Evolutionary conservation across 768 basidiomycete species (phyloP).

Genomic region (Agaricus blazei): DNA sequence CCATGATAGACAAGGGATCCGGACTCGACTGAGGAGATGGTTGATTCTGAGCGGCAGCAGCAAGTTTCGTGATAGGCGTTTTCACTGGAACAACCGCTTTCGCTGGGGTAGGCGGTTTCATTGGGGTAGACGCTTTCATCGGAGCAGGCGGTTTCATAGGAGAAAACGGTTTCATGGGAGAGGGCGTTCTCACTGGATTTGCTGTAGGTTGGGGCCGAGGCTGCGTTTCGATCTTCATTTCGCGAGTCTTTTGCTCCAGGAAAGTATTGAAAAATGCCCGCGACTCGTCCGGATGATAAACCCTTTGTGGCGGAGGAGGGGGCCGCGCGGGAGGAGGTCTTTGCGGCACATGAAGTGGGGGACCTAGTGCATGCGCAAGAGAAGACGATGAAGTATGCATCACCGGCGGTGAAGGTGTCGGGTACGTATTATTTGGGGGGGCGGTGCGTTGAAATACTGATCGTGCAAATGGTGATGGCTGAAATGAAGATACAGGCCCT

Average conservation of each 20-base stretch:
- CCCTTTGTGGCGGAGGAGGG: conserved; percentile 18
- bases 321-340: conserved; percentile 9
- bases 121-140: conserved; percentile 1
- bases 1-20: conserved; percentile 48
- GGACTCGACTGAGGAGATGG: conserved; percentile 39
- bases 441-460: conserved; percentile 59
- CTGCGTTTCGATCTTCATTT: conserved; percentile 25
- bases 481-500: conserved; percentile 44
- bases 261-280: conserved; percentile 62
- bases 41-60: conserved; percentile 6
- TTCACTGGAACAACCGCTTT: not conserved
- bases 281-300: conserved; percentile 55
- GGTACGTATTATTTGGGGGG: conserved; percentile 56
- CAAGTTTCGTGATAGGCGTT: conserved; percentile 12
- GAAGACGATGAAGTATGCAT: conserved; percentile 68
- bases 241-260: conserved; percentile 48
- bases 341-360: conserved; percentile 8
- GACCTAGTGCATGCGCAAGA: conserved; percentile 66
- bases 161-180: conserved; percentile 7
- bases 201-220: conserved; percentile 19
- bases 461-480: conserved; percentile 54
- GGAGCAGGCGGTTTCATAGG: conserved; percentile 12
- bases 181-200: conserved; percentile 15
- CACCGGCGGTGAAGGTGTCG: conserved; percentile 65
- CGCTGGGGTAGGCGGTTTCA: not conserved